These are phyloP conservation scores for Athelia psychrophila DNA, from an alignment of 1,284 basidiomycete species.

Conservation along the genomic window DNA sequence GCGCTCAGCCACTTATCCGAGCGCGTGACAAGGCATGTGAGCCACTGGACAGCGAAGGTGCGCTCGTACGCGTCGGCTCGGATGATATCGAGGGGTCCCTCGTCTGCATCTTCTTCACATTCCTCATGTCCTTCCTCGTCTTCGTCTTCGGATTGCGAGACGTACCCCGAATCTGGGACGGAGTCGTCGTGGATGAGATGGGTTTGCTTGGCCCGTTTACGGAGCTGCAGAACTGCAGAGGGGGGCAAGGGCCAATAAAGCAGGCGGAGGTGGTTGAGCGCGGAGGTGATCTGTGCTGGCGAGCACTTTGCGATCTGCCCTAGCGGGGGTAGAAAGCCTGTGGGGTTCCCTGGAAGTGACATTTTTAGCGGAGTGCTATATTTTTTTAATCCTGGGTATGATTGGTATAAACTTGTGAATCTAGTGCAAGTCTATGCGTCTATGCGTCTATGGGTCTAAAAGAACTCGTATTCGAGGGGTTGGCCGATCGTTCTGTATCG, in stretches of 20 bases:
- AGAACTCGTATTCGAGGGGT: too few relatives aligned
- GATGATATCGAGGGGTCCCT: constrained; percentile 27
- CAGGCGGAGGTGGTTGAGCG: constrained; percentile 36
- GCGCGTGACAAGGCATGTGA: constrained; percentile 61
- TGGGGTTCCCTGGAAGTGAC: constrained; percentile 26
- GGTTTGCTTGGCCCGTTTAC: not conserved
- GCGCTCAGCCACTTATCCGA: constrained; percentile 48
- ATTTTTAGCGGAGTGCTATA: too few relatives aligned
- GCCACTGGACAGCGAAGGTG: constrained; percentile 46
- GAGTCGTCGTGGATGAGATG: constrained; percentile 33
- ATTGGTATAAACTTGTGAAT: too few relatives aligned
- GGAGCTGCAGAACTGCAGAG: not conserved
- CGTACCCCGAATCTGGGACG: constrained; percentile 52
- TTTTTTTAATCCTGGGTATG: too few relatives aligned
- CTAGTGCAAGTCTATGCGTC: too few relatives aligned
- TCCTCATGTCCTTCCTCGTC: constrained; percentile 25
- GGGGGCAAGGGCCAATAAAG: constrained; percentile 38
- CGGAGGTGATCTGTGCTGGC: constrained; percentile 27
- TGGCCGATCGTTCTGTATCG: too few relatives aligned
- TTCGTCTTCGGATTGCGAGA: constrained; percentile 47
- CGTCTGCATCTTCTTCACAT: constrained; percentile 14
- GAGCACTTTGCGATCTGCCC: constrained; percentile 31
- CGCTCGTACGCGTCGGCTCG: constrained; percentile 46
- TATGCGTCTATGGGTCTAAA: too few relatives aligned
- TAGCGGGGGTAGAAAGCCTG: constrained; percentile 46